Percentiles rank a stretch among this genome's conserved stretches.
phyloP scores from a whole-genome alignment of 345 rosid species.

The Salix exigua region DNA sequence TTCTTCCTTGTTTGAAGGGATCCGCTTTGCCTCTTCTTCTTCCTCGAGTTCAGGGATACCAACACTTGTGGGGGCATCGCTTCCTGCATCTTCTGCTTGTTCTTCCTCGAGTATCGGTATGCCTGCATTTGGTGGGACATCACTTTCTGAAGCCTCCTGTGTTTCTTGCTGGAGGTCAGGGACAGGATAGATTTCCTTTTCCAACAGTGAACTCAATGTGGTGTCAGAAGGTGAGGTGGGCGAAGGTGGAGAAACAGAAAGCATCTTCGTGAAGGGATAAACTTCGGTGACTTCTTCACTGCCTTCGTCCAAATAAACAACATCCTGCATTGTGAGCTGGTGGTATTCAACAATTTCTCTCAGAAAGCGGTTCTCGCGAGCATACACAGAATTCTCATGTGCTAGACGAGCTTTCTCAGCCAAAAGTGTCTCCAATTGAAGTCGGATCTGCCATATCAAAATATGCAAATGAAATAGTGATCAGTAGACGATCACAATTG shows the following conservation, averaged over 20 bases:
- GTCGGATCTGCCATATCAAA: slow-evolving; percentile 62
- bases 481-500: background rate
- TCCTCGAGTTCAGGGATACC: slow-evolving; percentile 3
- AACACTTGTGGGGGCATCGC: slow-evolving; percentile 7
- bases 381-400: slow-evolving; percentile 71
- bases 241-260: slow-evolving; percentile 53
- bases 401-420: slow-evolving; percentile 97
- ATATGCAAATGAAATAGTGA: background rate
- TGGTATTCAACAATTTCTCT: slow-evolving; percentile 96
- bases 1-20: background rate
- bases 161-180: slow-evolving; percentile 17
- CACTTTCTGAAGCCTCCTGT: slow-evolving; percentile 14
- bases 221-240: slow-evolving; percentile 46
- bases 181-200: slow-evolving; percentile 28
- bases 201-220: slow-evolving; percentile 15
- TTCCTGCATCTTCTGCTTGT: slow-evolving; percentile 20
- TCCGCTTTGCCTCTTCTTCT: slow-evolving; percentile 17
- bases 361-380: slow-evolving; percentile 85
- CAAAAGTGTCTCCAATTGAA: slow-evolving; percentile 89
- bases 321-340: slow-evolving; percentile 94
- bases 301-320: slow-evolving; percentile 84
- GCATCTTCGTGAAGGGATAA: slow-evolving; percentile 50
- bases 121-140: slow-evolving; percentile 9
- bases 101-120: slow-evolving; percentile 10
- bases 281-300: slow-evolving; percentile 86